These are phyloP conservation scores for Forsythia suspensa DNA, from an alignment of 257 asterid genomes.

Conservation along the genomic window DNA sequence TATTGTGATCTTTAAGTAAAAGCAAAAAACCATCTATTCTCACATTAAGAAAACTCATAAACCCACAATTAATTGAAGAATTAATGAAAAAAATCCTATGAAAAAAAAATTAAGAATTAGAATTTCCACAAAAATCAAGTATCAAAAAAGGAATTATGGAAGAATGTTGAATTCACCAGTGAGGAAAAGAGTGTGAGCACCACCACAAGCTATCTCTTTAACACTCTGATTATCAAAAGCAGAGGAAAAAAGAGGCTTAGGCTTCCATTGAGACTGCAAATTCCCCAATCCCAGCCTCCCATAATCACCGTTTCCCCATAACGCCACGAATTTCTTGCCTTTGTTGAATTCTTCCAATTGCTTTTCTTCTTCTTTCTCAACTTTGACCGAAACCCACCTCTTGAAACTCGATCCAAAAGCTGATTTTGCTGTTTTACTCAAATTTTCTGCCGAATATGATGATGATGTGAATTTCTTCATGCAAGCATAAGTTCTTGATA, in stretches of 20 bases:
- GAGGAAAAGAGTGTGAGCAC: conserved; percentile 94
- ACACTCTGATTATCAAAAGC: conserved; percentile 67
- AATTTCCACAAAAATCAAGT: background rate
- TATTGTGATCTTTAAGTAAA: background rate
- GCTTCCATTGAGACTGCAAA: conserved; percentile 81
- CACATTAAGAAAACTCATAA: background rate
- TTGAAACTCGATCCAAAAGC: conserved; percentile 31
- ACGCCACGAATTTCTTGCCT: conserved; percentile 66
- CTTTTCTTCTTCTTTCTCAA: conserved; percentile 22
- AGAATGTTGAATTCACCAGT: conserved; percentile 50
- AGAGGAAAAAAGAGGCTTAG: conserved; percentile 51
- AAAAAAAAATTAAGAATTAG: background rate
- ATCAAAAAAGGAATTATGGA: background rate
- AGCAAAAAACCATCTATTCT: background rate
- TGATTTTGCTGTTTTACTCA: conserved; percentile 12
- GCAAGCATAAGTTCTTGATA: conserved; percentile 34
- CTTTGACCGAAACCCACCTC: conserved; percentile 37
- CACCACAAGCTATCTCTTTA: conserved; percentile 83
- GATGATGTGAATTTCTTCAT: conserved; percentile 29
- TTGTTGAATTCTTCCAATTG: conserved; percentile 31
- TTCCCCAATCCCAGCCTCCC: conserved; percentile 91
- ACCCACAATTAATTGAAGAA: background rate
- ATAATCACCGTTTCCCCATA: conserved; percentile 97
- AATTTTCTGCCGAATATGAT: conserved; percentile 12
- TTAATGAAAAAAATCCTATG: background rate